Base-by-base conservation (phyloP, 1,284 basidiomycete genomes). In the Ceratobasidium theobromae region DNA sequence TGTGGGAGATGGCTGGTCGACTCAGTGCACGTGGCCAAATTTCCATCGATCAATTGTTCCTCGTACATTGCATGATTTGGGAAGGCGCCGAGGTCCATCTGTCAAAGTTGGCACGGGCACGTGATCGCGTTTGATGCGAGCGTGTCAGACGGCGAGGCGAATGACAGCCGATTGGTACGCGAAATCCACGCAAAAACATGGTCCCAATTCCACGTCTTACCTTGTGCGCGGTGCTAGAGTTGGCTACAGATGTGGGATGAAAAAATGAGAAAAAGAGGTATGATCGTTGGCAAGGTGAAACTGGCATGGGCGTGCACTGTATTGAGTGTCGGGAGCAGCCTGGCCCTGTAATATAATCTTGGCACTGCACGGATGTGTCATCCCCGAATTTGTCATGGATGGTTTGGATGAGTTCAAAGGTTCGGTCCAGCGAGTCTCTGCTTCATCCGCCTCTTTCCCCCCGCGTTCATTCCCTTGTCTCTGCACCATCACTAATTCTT, bases 71-170 rank as follows among this genome's bases (percentile, higher is more conserved):
- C n/a, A n/a, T n/a, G n/a, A n/a, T n/a, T n/a, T n/a, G n/a, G n/a
- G n/a, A n/a, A n/a, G n/a, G n/a, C n/a, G n/a, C n/a, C n/a, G n/a
- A n/a, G n/a, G n/a, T n/a, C n/a, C n/a, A n/a, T n/a, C n/a, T n/a
- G n/a, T n/a, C n/a, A n/a, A n/a, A n/a, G n/a, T n/a, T n/a, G n/a
- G 49, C 43, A 27, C 57, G 57, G 16, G 21, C 57, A 60, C 57
- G 57, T 60, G 57, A 60, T 32, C 57, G 54, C 54, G 54, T 43
- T 32, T 21, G 38, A 27, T n/a, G n/a, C n/a, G n/a, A n/a, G n/a
- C n/a, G n/a, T n/a, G 16, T 38, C 35, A 38, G 35, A 38, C 35
- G 40, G 54, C 41, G 40, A 38, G 35, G 8, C 35, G 16, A 38
- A 16, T 38, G 35, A 38, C 35, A 38, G 35, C 8, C 35, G 35